Evolutionary conservation across 2,329 filamentous ascomycete species (phyloP).

Genomic region (Aspergillus arachidicola): DNA sequence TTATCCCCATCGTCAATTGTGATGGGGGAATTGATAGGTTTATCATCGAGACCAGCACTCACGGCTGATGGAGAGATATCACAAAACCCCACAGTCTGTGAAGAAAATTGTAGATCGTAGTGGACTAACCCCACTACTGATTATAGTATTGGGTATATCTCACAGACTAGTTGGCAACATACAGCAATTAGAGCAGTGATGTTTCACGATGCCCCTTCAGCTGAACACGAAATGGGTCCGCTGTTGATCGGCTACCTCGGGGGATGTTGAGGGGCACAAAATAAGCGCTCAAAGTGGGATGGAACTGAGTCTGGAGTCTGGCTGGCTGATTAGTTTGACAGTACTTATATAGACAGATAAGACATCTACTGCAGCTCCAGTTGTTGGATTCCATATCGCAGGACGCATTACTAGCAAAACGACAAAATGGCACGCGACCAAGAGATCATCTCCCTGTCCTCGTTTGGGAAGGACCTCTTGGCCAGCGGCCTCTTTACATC

Average conservation of each 20-base stretch:
- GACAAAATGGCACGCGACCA: neutral
- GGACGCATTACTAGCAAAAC: neutral
- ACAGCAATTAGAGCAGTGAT: neutral
- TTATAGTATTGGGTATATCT: neutral
- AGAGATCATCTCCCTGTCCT: neutral
- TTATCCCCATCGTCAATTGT: neutral
- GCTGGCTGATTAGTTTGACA: neutral
- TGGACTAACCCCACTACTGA: neutral
- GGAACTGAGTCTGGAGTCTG: neutral
- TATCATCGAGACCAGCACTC: neutral
- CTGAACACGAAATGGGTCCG: neutral
- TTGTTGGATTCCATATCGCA: neutral
- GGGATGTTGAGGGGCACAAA: neutral
- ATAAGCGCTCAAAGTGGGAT: neutral
- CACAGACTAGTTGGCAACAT: neutral
- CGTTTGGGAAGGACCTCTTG: neutral
- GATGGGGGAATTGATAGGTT: neutral
- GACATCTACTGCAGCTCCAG: neutral
- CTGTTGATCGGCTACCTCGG: neutral
- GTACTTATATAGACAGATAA: neutral
- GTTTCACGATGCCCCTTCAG: neutral
- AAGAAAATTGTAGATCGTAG: neutral
- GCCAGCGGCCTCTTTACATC: neutral
- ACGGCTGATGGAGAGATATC: neutral
- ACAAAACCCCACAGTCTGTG: neutral